A percentile compares a stretch with the other conserved stretches of the same genome.
phyloP scores from a whole-genome alignment of 129 eudicot genomes.

The Tagetes patula region DNA sequence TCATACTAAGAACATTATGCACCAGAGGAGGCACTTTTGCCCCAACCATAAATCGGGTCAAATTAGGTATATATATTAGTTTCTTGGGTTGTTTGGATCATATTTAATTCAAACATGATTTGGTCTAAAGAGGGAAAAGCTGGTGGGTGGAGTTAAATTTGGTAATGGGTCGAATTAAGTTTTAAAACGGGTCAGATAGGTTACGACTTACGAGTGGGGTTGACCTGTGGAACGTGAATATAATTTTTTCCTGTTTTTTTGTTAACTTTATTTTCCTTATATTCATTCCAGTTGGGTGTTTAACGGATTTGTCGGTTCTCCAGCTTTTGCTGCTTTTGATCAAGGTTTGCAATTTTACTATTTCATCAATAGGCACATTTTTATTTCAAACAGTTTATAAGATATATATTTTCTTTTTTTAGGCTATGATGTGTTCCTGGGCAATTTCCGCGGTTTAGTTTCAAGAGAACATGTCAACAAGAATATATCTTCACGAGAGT shows the following conservation, averaged over 20 bases:
- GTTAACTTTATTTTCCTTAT: constrained; percentile 16
- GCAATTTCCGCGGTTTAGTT: constrained; percentile 86
- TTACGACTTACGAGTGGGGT: not conserved
- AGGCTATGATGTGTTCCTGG: constrained; percentile 96
- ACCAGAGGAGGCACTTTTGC: not conserved
- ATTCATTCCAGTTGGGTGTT: constrained; percentile 73
- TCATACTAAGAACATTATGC: not conserved
- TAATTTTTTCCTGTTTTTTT: not conserved
- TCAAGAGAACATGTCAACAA: constrained; percentile 86
- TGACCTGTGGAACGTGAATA: not conserved
- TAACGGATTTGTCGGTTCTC: constrained; percentile 96
- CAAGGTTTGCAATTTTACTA: constrained; percentile 58
- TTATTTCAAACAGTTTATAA: not conserved
- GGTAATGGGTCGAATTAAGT: not conserved
- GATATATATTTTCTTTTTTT: constrained; percentile 21
- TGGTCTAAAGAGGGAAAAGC: no score
- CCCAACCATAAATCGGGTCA: not conserved
- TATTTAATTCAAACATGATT: not conserved
- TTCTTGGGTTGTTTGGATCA: not conserved
- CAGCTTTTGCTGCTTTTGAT: constrained; percentile 98
- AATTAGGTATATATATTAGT: not conserved
- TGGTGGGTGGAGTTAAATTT: not conserved
- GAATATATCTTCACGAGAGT: constrained; percentile 81
- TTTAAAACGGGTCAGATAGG: not conserved
- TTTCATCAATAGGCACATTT: not conserved